These are phyloP conservation scores for Nadsonia commutata DNA, from an alignment of 1,139 yeast species.

Conservation along the genomic window DNA sequence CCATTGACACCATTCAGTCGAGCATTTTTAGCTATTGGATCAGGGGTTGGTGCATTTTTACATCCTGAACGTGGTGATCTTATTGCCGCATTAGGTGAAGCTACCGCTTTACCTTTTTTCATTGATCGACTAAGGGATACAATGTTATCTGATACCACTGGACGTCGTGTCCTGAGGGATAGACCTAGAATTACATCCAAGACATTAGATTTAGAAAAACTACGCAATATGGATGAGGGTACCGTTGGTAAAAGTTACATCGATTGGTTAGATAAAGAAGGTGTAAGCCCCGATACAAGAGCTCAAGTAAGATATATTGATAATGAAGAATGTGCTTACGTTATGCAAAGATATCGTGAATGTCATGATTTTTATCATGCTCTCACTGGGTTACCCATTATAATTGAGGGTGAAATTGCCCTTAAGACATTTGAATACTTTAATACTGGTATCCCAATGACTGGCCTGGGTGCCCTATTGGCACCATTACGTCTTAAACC, in stretches of 20 bases:
- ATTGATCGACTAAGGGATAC: conserved; percentile 45
- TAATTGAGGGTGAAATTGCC: conserved; percentile 90
- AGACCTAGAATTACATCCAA: conserved; percentile 72
- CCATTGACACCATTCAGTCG: conserved; percentile 58
- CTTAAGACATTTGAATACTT: conserved; percentile 86
- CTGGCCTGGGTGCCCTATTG: conserved; percentile 76
- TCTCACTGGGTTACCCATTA: conserved; percentile 75
- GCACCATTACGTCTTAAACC: conserved; percentile 66
- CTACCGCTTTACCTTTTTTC: conserved; percentile 64
- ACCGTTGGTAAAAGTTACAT: conserved; percentile 70
- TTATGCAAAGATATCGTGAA: conserved; percentile 84
- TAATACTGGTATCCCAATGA: conserved; percentile 90
- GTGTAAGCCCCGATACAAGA: conserved; percentile 88
- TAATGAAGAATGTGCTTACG: conserved; percentile 81
- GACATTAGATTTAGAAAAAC: conserved; percentile 46
- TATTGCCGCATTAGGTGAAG: conserved; percentile 90
- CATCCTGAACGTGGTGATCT: conserved; percentile 64
- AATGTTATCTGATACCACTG: conserved; percentile 64
- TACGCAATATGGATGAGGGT: conserved; percentile 48
- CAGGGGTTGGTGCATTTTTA: conserved; percentile 68
- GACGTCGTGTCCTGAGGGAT: conserved; percentile 64
- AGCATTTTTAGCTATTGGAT: conserved; percentile 47
- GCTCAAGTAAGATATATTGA: conserved; percentile 77
- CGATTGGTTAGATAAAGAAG: conserved; percentile 72
- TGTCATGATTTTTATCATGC: conserved; percentile 97